phyloP scores from a whole-genome alignment of 2,329 filamentous ascomycete genomes.

The Talaromyces sp. region DNA sequence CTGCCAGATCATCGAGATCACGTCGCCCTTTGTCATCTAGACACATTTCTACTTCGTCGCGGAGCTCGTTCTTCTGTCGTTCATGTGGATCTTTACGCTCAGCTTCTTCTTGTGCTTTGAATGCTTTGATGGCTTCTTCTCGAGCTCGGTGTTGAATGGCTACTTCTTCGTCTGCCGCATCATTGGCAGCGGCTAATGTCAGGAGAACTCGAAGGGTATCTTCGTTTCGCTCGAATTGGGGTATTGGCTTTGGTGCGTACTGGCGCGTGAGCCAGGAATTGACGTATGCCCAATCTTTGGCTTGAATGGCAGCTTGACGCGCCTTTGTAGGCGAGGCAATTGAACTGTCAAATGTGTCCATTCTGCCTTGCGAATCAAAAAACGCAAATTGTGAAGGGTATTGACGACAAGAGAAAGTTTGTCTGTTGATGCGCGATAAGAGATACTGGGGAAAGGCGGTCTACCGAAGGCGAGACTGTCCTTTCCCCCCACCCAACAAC shows the following conservation, averaged over 20 bases:
- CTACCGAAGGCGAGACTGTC: constrained; percentile 20
- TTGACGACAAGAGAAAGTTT: neutral
- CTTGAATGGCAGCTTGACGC: constrained; percentile 75
- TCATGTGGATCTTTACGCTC: constrained; percentile 28
- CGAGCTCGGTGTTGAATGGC: constrained; percentile 39
- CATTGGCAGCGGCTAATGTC: constrained; percentile 73
- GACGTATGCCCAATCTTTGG: constrained; percentile 89
- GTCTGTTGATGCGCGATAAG: constrained; percentile 20
- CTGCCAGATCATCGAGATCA: constrained; percentile 62
- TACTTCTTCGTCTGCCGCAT: constrained; percentile 59
- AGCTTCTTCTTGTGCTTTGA: constrained; percentile 33
- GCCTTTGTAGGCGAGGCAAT: constrained; percentile 65
- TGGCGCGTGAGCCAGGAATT: constrained; percentile 79
- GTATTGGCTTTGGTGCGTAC: constrained; percentile 65
- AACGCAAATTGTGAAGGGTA: neutral
- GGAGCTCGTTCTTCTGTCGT: constrained; percentile 45
- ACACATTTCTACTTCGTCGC: constrained; percentile 57
- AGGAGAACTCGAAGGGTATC: constrained; percentile 78
- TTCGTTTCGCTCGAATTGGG: constrained; percentile 81
- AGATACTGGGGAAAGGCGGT: constrained; percentile 24
- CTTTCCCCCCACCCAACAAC: constrained; percentile 24
- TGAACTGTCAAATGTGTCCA: constrained; percentile 39
- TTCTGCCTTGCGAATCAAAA: neutral
- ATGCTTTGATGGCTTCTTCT: constrained; percentile 38
- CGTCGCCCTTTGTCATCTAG: constrained; percentile 57